Base-by-base conservation (phyloP, 768 basidiomycete species). In the Lanmaoa pseudosensibilis region DNA sequence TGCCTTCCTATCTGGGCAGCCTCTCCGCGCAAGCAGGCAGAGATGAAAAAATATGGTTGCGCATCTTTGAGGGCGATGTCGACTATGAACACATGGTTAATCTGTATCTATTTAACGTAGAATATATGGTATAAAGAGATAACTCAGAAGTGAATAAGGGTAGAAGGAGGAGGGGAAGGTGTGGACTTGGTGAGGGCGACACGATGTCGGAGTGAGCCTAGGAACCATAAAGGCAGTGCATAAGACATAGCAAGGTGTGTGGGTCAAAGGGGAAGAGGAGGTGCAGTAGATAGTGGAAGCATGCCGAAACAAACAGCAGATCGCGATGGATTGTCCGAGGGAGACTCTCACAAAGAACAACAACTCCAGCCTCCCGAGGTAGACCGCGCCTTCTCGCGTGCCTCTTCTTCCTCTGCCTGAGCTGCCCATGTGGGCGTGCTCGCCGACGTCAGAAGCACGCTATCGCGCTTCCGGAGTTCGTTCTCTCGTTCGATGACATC, bases 401-500 rank as follows among this genome's bases (percentile, higher is more conserved):
- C 88, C 66, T 88, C 88, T 67, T 92, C 90, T 65, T 84, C 88
- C 54, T 89, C 89, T 23, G 90, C 88, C 68, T 90, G 87, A 13
- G 86, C 87, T 47, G 84, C 81, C 90, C 90, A 92, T 16, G 83
- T 77, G 6, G 90, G 90, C 33, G 87, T 79, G 54, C 76, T 78
- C 38, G 79, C 69, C 53, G 81, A 78, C 30, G 85, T 79, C 36
- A 96, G 75, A 72, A 90, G 82, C 54, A 97, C 87, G 71, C 92
- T 94, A 68, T 94, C 88, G 51, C 90, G 83, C 68, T 86, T 87
- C 73, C 87, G 84, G 54, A 87, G 69, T 62, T 88, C 85, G 65
- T 92, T 90, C 68, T 94, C 90, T 61, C 77, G 78, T 71, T 94
- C 92, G 63, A 95, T 93, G 48, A 75, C 73, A 65, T 90, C 90